Evolutionary conservation across 2,329 filamentous ascomycete species (phyloP).

Genomic region (Colletotrichum plurivorum): DNA sequence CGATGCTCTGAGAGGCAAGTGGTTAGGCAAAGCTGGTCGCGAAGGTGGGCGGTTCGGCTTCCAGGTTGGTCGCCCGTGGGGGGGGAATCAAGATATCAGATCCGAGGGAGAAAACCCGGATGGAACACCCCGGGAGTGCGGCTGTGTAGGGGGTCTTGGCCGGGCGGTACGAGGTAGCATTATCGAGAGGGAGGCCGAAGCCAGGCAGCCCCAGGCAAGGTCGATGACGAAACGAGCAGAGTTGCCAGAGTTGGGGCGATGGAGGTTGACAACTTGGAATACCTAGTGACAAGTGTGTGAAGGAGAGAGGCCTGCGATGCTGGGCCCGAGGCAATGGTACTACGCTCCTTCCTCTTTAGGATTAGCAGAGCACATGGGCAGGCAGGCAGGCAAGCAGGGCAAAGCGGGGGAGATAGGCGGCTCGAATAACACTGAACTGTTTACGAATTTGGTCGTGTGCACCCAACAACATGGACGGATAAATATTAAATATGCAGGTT

Average conservation of each 20-base stretch:
- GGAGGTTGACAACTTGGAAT: background rate
- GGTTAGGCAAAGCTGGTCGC: background rate
- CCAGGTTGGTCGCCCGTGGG: background rate
- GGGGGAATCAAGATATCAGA: background rate
- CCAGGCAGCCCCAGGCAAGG: background rate
- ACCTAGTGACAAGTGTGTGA: background rate
- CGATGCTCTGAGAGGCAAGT: background rate
- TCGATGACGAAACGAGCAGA: slow-evolving; percentile 5
- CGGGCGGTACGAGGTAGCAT: background rate
- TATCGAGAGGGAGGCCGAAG: background rate
- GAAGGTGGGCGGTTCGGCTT: background rate
- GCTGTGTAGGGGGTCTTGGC: slow-evolving; percentile 17
- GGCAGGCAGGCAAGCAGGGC: background rate
- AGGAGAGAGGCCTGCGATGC: background rate
- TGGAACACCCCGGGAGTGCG: slow-evolving; percentile 7
- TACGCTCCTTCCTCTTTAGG: slow-evolving; percentile 28
- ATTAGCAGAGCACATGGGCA: background rate
- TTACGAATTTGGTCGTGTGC: background rate
- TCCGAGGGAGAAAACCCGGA: slow-evolving; percentile 16
- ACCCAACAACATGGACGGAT: background rate
- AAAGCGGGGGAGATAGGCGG: slow-evolving; percentile 37
- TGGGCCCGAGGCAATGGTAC: slow-evolving; percentile 19
- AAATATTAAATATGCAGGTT: background rate
- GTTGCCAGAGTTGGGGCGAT: background rate
- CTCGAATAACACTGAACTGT: background rate